These are phyloP conservation scores for Zoysia pacifica DNA, from an alignment of 176 grass and related monocot species.

Conservation along the genomic window DNA sequence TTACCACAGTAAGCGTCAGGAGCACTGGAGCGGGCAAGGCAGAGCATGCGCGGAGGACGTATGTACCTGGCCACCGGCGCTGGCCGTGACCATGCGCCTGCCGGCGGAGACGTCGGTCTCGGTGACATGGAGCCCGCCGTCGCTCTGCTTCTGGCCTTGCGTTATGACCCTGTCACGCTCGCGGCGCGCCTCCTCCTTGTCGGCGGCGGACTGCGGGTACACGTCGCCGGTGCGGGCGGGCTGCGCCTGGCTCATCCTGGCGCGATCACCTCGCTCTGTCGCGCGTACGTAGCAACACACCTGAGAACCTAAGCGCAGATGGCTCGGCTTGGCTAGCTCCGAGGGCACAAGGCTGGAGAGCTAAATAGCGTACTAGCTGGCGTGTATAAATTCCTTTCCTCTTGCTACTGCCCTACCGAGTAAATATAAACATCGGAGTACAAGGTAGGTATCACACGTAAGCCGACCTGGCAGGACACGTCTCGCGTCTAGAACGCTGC, in stretches of 20 bases:
- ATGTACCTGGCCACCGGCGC: slow-evolving; percentile 33
- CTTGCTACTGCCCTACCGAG: too few species aligned
- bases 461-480: too few species aligned
- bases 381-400: too few species aligned
- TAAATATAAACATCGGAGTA: too few species aligned
- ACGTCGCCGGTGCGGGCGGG: slow-evolving; percentile 21
- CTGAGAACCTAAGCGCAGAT: too few species aligned
- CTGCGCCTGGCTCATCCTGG: slow-evolving; percentile 28
- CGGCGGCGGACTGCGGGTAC: slow-evolving; percentile 8
- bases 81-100: slow-evolving; percentile 38
- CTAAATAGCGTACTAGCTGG: too few species aligned
- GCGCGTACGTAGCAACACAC: too few species aligned
- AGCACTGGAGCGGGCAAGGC: neutral
- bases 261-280: neutral
- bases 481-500: too few species aligned
- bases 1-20: neutral
- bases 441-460: too few species aligned
- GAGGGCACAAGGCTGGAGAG: neutral
- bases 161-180: slow-evolving; percentile 4
- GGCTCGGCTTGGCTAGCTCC: neutral
- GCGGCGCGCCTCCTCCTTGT: slow-evolving; percentile 3
- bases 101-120: slow-evolving; percentile 26
- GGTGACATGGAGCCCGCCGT: slow-evolving; percentile 13
- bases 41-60: too few species aligned
- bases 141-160: neutral